phyloP scores from a whole-genome alignment of 2,329 filamentous ascomycete species.

The Claviceps paspali region DNA sequence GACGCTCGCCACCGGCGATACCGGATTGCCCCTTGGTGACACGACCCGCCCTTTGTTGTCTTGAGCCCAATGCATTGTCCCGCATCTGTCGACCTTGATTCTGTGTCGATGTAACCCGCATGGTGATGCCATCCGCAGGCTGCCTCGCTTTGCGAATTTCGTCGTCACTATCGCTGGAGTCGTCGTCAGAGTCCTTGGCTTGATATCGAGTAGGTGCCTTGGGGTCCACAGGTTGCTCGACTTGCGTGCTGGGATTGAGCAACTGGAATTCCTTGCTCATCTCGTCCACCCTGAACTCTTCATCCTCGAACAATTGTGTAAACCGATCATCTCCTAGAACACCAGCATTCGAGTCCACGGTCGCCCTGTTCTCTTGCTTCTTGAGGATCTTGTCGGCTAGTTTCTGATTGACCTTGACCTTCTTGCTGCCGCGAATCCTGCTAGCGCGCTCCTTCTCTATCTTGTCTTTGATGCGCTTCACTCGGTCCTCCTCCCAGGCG shows the following conservation, averaged over 20 bases:
- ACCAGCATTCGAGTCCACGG: slow-evolving; percentile 43
- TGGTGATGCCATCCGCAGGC: slow-evolving; percentile 29
- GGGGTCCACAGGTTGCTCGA: slow-evolving; percentile 18
- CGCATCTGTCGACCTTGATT: slow-evolving; percentile 39
- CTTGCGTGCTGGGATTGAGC: slow-evolving; percentile 73
- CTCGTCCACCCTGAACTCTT: slow-evolving; percentile 87
- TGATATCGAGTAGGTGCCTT: slow-evolving; percentile 23
- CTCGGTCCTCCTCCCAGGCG: slow-evolving; percentile 80
- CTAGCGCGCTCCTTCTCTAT: slow-evolving; percentile 95
- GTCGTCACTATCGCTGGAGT: slow-evolving; percentile 26
- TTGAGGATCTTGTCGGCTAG: slow-evolving; percentile 60
- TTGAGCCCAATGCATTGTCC: slow-evolving; percentile 42
- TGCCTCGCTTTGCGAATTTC: slow-evolving; percentile 10
- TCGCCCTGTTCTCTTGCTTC: slow-evolving; percentile 43
- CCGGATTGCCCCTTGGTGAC: slow-evolving; percentile 27
- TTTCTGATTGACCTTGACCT: slow-evolving; percentile 90
- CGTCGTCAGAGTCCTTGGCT: slow-evolving; percentile 27
- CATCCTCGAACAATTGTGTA: slow-evolving; percentile 75
- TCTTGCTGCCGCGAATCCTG: slow-evolving; percentile 86
- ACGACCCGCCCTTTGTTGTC: slow-evolving; percentile 34
- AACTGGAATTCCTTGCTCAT: slow-evolving; percentile 70
- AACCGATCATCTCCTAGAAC: slow-evolving; percentile 79
- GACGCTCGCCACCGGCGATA: slow-evolving; percentile 45
- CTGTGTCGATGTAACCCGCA: slow-evolving; percentile 57
- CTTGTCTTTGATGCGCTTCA: slow-evolving; percentile 84